These are phyloP conservation scores for Fusarium stilboides DNA, from an alignment of 2,329 filamentous ascomycete genomes.

Conservation along the genomic window DNA sequence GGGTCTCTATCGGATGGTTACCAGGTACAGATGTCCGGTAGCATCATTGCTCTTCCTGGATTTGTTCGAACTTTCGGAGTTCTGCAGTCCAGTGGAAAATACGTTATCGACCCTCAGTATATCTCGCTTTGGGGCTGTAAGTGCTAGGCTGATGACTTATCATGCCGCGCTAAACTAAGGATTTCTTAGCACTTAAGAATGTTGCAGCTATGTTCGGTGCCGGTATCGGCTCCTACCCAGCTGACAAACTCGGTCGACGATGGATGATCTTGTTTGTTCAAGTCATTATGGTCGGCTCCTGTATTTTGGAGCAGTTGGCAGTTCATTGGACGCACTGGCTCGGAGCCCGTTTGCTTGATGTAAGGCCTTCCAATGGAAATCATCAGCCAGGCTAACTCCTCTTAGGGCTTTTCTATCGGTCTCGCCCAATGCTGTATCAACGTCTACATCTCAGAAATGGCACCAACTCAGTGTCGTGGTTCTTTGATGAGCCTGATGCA, in stretches of 20 bases:
- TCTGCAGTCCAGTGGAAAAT: no score
- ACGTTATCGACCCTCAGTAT: conserved; percentile 17
- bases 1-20: no score
- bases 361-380: background rate
- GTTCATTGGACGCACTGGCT: background rate
- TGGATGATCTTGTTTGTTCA: background rate
- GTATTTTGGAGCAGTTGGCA: background rate
- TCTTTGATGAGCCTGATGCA: conserved; percentile 2
- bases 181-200: background rate
- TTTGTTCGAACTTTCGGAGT: background rate
- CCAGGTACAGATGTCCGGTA: background rate
- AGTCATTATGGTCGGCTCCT: background rate
- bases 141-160: background rate
- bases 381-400: background rate
- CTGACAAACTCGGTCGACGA: conserved; percentile 8
- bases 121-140: conserved; percentile 23
- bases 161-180: background rate
- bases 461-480: background rate
- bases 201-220: conserved; percentile 2
- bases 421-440: background rate
- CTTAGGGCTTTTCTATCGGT: background rate
- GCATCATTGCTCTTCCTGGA: background rate
- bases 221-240: background rate
- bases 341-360: background rate
- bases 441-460: conserved; percentile 10